Evolutionary conservation across 805 yeast species (phyloP).

Genomic region (Myxozyma monticola): DNA sequence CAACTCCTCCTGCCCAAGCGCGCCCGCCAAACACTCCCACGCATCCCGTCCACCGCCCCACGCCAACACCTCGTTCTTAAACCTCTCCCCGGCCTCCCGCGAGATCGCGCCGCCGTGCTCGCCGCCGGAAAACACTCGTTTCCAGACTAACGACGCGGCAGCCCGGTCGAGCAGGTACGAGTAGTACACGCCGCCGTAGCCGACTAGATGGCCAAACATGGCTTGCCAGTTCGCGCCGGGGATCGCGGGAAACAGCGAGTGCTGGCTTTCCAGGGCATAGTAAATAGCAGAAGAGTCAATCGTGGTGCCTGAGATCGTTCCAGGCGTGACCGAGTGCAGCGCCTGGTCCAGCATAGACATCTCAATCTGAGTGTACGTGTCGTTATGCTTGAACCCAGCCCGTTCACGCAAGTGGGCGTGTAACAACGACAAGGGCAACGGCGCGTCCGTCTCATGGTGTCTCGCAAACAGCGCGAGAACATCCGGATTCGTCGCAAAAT

Average conservation of each 20-base stretch:
- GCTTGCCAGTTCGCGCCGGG: slow-evolving; percentile 81
- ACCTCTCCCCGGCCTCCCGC: slow-evolving; percentile 71
- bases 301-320: slow-evolving; percentile 28
- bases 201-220: slow-evolving; percentile 86
- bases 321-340: slow-evolving; percentile 53
- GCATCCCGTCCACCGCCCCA: slow-evolving; percentile 97
- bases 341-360: slow-evolving; percentile 88
- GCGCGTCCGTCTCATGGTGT: slow-evolving; percentile 67
- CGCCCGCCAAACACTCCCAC: slow-evolving; percentile 80
- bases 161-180: slow-evolving; percentile 90
- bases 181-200: slow-evolving; percentile 93
- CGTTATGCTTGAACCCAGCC: slow-evolving; percentile 61
- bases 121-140: slow-evolving; percentile 53
- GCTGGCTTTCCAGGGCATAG: slow-evolving; percentile 60
- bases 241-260: slow-evolving; percentile 64
- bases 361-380: slow-evolving; percentile 80
- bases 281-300: slow-evolving; percentile 64
- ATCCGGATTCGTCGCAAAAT: slow-evolving; percentile 77
- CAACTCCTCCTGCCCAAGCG: slow-evolving; percentile 62
- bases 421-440: slow-evolving; percentile 54
- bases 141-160: slow-evolving; percentile 84
- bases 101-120: slow-evolving; percentile 62
- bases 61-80: slow-evolving; percentile 65
- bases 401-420: slow-evolving; percentile 53
- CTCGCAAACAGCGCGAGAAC: slow-evolving; percentile 72